phyloP scores from a whole-genome alignment of 148 eudicot species.

The Fagopyrum esculentum region DNA sequence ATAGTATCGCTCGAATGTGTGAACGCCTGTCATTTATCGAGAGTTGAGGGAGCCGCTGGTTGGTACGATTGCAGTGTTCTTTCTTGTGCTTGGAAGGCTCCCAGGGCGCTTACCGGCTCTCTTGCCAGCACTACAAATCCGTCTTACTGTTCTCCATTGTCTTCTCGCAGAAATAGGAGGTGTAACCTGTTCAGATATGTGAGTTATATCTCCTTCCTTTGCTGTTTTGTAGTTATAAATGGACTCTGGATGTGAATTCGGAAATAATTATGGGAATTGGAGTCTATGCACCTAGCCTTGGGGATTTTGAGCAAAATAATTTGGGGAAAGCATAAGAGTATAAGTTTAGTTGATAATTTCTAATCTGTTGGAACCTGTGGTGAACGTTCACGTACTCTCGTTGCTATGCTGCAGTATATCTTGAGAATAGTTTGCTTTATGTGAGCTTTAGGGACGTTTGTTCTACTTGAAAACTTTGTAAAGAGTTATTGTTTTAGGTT shows the following conservation, averaged over 20 bases:
- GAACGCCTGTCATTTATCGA: constrained; percentile 56
- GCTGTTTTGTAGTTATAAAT: background rate
- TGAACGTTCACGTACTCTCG: background rate
- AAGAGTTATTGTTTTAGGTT: background rate
- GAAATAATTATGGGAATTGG: background rate
- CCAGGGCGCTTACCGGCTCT: constrained; percentile 78
- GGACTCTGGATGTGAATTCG: constrained; percentile 12
- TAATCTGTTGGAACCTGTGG: background rate
- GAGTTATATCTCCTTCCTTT: constrained; percentile 21
- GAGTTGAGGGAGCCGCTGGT: constrained; percentile 25
- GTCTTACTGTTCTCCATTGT: constrained; percentile 26
- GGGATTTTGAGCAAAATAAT: background rate
- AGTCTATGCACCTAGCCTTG: background rate
- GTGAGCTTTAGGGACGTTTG: background rate
- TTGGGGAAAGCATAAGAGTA: background rate
- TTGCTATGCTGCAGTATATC: background rate
- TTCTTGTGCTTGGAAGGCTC: constrained; percentile 91
- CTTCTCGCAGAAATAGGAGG: constrained; percentile 24
- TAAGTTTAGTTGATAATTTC: background rate
- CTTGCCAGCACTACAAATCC: constrained; percentile 65
- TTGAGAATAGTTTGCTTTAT: background rate
- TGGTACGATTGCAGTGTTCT: constrained; percentile 60
- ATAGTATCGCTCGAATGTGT: constrained; percentile 82
- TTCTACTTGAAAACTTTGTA: background rate
- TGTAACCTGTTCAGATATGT: constrained; percentile 32